Conservation (phyloP, 306 rosid species). For the Cucurbita argyrosperma region DNA sequence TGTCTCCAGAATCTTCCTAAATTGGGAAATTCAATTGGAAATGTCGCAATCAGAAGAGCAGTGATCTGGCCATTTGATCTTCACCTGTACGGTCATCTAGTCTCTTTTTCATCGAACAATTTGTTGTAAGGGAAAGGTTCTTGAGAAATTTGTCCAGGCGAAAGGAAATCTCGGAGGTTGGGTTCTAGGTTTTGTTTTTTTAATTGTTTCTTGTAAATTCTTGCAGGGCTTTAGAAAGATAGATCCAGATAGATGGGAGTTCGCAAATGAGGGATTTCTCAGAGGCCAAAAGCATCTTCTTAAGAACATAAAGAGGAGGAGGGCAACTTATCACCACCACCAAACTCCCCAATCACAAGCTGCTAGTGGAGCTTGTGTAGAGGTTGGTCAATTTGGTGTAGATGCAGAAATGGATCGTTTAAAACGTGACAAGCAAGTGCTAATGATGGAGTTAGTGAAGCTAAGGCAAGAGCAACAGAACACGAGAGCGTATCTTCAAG, state of each 20-base stretch:
- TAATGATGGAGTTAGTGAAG: constrained; percentile 56
- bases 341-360: constrained; percentile 20
- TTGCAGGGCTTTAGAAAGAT: constrained; percentile 78
- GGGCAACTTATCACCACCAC: constrained; percentile 37
- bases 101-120: not conserved
- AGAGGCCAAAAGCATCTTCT: constrained; percentile 55
- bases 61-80: not conserved
- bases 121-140: not conserved
- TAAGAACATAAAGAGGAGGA: constrained; percentile 52
- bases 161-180: not conserved
- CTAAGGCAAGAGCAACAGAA: constrained; percentile 65
- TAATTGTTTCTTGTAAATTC: not conserved
- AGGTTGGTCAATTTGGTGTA: constrained; percentile 31
- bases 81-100: not conserved
- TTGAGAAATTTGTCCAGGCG: not conserved
- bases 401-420: constrained; percentile 47
- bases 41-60: too few species aligned
- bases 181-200: not conserved
- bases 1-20: not conserved
- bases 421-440: constrained; percentile 39
- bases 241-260: constrained; percentile 75
- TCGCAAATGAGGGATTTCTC: constrained; percentile 65
- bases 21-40: not conserved
- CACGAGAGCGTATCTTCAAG: constrained; percentile 33
- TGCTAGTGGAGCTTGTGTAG: constrained; percentile 27